Conservation (phyloP, 805 yeast genomes). For the Candida mattraensis region DNA sequence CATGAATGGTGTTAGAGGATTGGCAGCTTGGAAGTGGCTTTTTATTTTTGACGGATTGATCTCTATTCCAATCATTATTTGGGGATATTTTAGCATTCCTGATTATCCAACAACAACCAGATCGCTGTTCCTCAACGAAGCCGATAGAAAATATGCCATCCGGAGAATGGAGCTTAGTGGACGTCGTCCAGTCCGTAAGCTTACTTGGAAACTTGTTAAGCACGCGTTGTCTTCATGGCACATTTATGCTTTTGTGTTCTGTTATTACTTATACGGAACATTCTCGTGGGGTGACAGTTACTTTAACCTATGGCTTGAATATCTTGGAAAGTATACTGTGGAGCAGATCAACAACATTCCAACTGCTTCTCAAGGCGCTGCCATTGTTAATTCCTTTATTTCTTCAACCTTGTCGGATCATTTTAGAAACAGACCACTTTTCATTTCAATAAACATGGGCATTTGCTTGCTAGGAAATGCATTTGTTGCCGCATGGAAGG, state of each 20-base stretch:
- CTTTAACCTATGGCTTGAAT: slow-evolving; percentile 39
- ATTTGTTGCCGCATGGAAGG: slow-evolving; percentile 19
- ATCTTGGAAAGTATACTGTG: slow-evolving; percentile 44
- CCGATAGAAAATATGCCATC: slow-evolving; percentile 22
- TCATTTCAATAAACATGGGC: slow-evolving; percentile 19
- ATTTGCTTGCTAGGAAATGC: slow-evolving; percentile 45
- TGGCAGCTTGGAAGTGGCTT: slow-evolving; percentile 72
- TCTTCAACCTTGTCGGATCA: slow-evolving; percentile 25
- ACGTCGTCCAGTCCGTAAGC: slow-evolving; percentile 31
- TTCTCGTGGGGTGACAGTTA: slow-evolving; percentile 17
- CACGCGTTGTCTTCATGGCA: slow-evolving; percentile 52
- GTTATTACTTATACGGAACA: slow-evolving; percentile 16
- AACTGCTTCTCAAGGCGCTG: slow-evolving; percentile 41
- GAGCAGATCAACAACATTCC: slow-evolving; percentile 51
- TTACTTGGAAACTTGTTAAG: slow-evolving; percentile 39
- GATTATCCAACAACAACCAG: slow-evolving; percentile 39
- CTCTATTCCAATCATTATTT: slow-evolving; percentile 56
- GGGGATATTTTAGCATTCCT: slow-evolving; percentile 59
- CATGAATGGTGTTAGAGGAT: slow-evolving; percentile 51
- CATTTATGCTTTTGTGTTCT: slow-evolving; percentile 25
- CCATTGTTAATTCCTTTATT: slow-evolving; percentile 50
- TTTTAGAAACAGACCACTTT: slow-evolving; percentile 10
- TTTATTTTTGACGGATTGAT: slow-evolving; percentile 64
- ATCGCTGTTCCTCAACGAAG: slow-evolving; percentile 14
- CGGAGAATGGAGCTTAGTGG: slow-evolving; percentile 33